phyloP scores from a whole-genome alignment of 192 early-diverging fungal genomes.

The Coemansia sp. region DNA sequence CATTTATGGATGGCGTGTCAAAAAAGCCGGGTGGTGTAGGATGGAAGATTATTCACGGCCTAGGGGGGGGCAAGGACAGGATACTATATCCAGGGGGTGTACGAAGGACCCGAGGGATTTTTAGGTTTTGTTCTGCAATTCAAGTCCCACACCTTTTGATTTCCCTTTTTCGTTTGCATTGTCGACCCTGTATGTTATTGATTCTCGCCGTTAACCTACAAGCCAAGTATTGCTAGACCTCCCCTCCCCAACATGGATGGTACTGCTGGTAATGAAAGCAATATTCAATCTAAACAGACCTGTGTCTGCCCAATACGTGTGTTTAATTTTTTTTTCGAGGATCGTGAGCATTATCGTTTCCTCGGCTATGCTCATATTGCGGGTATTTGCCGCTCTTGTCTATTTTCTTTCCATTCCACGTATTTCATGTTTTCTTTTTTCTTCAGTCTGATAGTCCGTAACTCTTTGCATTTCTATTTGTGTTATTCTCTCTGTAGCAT shows the following conservation, averaged over 20 bases:
- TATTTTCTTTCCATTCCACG: constrained; percentile 4
- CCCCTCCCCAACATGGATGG: constrained; percentile 3
- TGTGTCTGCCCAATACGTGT: constrained; percentile 2
- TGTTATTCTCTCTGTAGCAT: neutral
- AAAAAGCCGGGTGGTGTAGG: neutral
- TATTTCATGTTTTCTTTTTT: neutral
- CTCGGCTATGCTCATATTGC: constrained; percentile 7
- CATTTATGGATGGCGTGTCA: neutral
- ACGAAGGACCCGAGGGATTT: neutral
- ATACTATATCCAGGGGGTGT: constrained; percentile 1
- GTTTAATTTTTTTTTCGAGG: neutral
- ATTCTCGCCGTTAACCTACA: neutral
- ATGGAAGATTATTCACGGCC: neutral
- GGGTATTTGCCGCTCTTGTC: constrained; percentile 2
- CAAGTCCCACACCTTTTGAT: constrained; percentile 2
- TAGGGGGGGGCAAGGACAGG: neutral
- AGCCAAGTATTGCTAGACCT: neutral
- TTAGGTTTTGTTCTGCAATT: neutral
- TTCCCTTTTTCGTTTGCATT: neutral
- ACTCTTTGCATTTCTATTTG: neutral
- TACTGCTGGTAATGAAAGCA: neutral
- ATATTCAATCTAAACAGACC: neutral
- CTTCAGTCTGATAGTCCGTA: neutral
- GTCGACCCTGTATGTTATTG: constrained; percentile 3
- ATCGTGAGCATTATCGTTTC: constrained; percentile 1